phyloP scores from a whole-genome alignment of 371 early-diverging fungal species.

The Haplosporangium sp. region DNA sequence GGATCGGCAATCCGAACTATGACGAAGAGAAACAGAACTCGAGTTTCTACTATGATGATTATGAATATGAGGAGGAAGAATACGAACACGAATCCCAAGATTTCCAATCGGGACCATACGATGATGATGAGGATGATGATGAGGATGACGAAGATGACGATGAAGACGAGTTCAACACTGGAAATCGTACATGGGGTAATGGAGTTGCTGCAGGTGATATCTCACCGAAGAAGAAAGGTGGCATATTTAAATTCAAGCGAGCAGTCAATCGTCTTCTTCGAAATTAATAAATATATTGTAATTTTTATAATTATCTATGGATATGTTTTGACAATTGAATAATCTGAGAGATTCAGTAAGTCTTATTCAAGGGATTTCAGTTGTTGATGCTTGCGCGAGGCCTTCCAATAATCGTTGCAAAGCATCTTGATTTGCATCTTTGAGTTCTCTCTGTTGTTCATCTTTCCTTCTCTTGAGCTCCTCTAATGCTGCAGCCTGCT shows the following conservation, averaged over 20 bases:
- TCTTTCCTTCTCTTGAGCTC: constrained; percentile 23
- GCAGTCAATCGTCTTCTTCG: constrained; percentile 53
- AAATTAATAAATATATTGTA: constrained; percentile 6
- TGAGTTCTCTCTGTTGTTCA: constrained; percentile 23
- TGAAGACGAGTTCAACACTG: constrained; percentile 20
- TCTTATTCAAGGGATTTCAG: neutral
- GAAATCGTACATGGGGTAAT: neutral
- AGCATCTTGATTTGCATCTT: constrained; percentile 23
- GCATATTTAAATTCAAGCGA: constrained; percentile 48
- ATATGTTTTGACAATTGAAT: too few species aligned
- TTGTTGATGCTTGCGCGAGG: constrained; percentile 17
- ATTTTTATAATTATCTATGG: too few species aligned
- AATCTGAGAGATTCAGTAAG: too few species aligned
- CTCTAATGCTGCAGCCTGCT: constrained; percentile 31
- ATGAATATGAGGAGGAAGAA: constrained; percentile 28
- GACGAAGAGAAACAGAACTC: constrained; percentile 43
- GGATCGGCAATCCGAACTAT: constrained; percentile 53
- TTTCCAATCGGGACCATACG: constrained; percentile 7
- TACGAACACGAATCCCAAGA: constrained; percentile 25
- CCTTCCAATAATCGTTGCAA: constrained; percentile 34
- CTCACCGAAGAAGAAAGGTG: constrained; percentile 30
- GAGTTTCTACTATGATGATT: constrained; percentile 25
- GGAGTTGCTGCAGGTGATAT: neutral
- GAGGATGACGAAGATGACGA: constrained; percentile 30
- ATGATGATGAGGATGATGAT: constrained; percentile 1